Percentiles rank a stretch among this genome's conserved stretches.
These are phyloP conservation scores for Pyrenophora tritici-repentis DNA, from an alignment of 2,329 filamentous ascomycete genomes.

Conservation along the genomic window DNA sequence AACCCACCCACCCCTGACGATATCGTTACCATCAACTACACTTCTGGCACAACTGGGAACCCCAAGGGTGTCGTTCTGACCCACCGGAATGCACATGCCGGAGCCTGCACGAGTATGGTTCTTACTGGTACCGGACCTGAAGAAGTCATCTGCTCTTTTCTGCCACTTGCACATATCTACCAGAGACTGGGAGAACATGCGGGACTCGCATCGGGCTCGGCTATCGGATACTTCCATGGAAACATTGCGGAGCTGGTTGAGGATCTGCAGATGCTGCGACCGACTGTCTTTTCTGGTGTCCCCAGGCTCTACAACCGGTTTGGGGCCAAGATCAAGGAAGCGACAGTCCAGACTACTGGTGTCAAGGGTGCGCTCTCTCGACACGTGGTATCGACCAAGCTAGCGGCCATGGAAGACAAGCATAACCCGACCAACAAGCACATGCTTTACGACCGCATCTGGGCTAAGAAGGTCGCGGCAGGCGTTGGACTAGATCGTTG, in stretches of 20 bases:
- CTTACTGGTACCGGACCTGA: constrained; percentile 58
- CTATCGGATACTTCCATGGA: constrained; percentile 92
- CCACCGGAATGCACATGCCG: constrained; percentile 79
- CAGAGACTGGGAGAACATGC: constrained; percentile 82
- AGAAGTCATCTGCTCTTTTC: constrained; percentile 79
- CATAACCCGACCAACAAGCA: constrained; percentile 78
- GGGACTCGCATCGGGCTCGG: constrained; percentile 70
- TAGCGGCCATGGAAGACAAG: constrained; percentile 74
- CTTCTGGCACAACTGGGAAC: constrained; percentile 80
- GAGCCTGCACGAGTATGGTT: constrained; percentile 65
- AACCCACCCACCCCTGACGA: constrained; percentile 76
- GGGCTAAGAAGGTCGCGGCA: constrained; percentile 84
- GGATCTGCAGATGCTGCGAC: constrained; percentile 84
- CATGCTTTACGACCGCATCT: constrained; percentile 81
- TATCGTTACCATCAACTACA: constrained; percentile 88
- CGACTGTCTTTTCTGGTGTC: constrained; percentile 84
- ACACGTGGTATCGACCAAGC: constrained; percentile 78
- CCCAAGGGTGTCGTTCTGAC: constrained; percentile 85
- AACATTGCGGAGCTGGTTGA: constrained; percentile 86
- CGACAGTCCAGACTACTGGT: constrained; percentile 78
- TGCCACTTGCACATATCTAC: constrained; percentile 93
- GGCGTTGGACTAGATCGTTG: constrained; percentile 79
- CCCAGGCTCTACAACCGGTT: constrained; percentile 92
- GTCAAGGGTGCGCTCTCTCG: constrained; percentile 81
- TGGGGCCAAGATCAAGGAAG: constrained; percentile 77